phyloP scores from a whole-genome alignment of 352 stramenopile genomes.

The Phytophthora litchii region DNA sequence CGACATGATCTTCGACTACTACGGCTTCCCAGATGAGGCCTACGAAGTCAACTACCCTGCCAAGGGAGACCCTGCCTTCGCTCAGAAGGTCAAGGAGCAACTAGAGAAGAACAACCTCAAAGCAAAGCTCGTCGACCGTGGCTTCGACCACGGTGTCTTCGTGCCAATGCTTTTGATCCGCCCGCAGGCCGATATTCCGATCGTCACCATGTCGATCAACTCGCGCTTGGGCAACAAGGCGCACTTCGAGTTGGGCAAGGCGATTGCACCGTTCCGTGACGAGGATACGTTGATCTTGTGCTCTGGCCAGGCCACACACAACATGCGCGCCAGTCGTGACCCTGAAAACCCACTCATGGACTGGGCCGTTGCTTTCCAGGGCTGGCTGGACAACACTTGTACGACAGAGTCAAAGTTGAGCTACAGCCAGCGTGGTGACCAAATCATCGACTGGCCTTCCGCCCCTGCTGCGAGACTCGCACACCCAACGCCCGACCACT shows the following conservation, averaged over 20 bases:
- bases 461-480: slow-evolving; percentile 38
- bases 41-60: slow-evolving; percentile 89
- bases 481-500: slow-evolving; percentile 61
- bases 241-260: slow-evolving; percentile 66
- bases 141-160: slow-evolving; percentile 93
- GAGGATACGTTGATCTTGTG: slow-evolving; percentile 78
- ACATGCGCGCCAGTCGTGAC: slow-evolving; percentile 36
- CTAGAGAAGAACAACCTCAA: slow-evolving; percentile 57
- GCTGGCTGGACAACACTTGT: slow-evolving; percentile 41
- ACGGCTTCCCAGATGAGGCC: slow-evolving; percentile 82
- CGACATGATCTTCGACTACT: slow-evolving; percentile 91
- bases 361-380: slow-evolving; percentile 45
- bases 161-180: slow-evolving; percentile 92
- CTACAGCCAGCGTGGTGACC: slow-evolving; percentile 29
- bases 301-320: slow-evolving; percentile 60
- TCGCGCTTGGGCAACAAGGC: slow-evolving; percentile 41
- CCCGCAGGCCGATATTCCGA: slow-evolving; percentile 87
- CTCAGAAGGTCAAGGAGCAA: slow-evolving; percentile 64
- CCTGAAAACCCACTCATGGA: slow-evolving; percentile 10
- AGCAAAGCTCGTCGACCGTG: slow-evolving; percentile 53
- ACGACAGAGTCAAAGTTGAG: slow-evolving; percentile 31
- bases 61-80: slow-evolving; percentile 74
- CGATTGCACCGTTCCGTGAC: slow-evolving; percentile 52
- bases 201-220: slow-evolving; percentile 83
- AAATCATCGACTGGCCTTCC: slow-evolving; percentile 46